A percentile compares a stretch with the other conserved stretches of the same genome.
phyloP scores from a whole-genome alignment of 108 stramenopile species.

The Cylindrotheca fusiformis region DNA sequence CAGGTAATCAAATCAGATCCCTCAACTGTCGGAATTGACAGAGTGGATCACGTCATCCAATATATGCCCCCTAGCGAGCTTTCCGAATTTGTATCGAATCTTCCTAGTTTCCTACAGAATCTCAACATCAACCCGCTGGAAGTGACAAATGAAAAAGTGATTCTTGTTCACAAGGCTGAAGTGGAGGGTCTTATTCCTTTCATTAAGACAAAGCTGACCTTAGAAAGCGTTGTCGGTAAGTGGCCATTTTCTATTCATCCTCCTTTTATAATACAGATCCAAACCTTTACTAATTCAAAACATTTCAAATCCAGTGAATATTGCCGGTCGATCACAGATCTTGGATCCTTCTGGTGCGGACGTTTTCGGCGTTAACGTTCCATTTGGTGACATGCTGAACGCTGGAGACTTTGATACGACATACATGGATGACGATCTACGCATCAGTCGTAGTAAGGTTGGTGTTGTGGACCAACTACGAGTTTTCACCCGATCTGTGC shows the following conservation, averaged over 20 bases:
- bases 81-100: slow-evolving; percentile 25
- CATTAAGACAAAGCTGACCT: slow-evolving; percentile 49
- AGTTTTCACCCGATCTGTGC: slow-evolving; percentile 52
- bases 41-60: slow-evolving; percentile 71
- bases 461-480: slow-evolving; percentile 67
- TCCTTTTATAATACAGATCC: not conserved
- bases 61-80: slow-evolving; percentile 48
- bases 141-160: slow-evolving; percentile 55
- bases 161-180: slow-evolving; percentile 73
- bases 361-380: slow-evolving; percentile 60
- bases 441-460: slow-evolving; percentile 62
- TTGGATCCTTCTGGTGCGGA: slow-evolving; percentile 66
- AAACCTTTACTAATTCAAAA: not conserved
- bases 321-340: slow-evolving; percentile 61
- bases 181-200: slow-evolving; percentile 45
- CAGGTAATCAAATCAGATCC: slow-evolving; percentile 52
- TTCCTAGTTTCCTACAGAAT: slow-evolving; percentile 31
- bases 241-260: slow-evolving; percentile 1
- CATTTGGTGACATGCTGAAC: slow-evolving; percentile 59
- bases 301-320: slow-evolving; percentile 42
- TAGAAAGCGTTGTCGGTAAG: slow-evolving; percentile 46
- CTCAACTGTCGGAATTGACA: slow-evolving; percentile 30
- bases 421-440: slow-evolving; percentile 62
- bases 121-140: slow-evolving; percentile 70
- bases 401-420: slow-evolving; percentile 72